These are phyloP conservation scores for Podospora pseudocomata DNA, from an alignment of 495 filamentous ascomycete genomes.

Conservation along the genomic window DNA sequence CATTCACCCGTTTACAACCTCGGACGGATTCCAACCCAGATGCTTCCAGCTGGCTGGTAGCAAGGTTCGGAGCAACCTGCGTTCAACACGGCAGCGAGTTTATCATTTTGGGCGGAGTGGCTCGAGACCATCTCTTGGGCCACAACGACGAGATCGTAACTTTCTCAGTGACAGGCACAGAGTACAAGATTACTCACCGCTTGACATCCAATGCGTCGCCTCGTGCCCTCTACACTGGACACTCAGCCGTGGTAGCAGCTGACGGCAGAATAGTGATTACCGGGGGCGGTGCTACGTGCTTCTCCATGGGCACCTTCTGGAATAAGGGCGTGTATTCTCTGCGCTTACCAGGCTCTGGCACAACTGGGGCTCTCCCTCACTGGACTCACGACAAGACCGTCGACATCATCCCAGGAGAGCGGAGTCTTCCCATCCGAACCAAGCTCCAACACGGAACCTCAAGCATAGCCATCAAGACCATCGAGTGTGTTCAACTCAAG, in stretches of 20 bases:
- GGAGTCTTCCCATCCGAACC: neutral
- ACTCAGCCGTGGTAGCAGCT: constrained; percentile 40
- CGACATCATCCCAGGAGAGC: constrained; percentile 25
- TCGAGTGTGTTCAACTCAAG: constrained; percentile 50
- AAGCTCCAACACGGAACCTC: neutral
- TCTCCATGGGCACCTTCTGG: constrained; percentile 61
- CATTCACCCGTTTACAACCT: constrained; percentile 12
- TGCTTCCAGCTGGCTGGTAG: constrained; percentile 15
- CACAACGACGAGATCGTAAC: constrained; percentile 34
- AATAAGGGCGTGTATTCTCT: constrained; percentile 31
- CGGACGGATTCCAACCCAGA: neutral
- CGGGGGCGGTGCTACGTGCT: constrained; percentile 84
- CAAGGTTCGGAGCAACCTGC: constrained; percentile 33
- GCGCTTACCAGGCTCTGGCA: neutral
- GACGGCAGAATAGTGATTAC: constrained; percentile 54
- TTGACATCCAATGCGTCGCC: constrained; percentile 10
- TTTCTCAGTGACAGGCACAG: constrained; percentile 7
- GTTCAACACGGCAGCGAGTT: constrained; percentile 17
- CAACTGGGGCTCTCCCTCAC: neutral
- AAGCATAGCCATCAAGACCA: constrained; percentile 25
- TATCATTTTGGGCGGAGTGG: constrained; percentile 51
- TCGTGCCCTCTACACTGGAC: constrained; percentile 65
- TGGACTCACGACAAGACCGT: constrained; percentile 30
- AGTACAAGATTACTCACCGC: constrained; percentile 19
- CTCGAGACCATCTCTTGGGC: constrained; percentile 33